Conservation (phyloP, 495 filamentous ascomycete genomes). For the Penicillium cinerascens region DNA sequence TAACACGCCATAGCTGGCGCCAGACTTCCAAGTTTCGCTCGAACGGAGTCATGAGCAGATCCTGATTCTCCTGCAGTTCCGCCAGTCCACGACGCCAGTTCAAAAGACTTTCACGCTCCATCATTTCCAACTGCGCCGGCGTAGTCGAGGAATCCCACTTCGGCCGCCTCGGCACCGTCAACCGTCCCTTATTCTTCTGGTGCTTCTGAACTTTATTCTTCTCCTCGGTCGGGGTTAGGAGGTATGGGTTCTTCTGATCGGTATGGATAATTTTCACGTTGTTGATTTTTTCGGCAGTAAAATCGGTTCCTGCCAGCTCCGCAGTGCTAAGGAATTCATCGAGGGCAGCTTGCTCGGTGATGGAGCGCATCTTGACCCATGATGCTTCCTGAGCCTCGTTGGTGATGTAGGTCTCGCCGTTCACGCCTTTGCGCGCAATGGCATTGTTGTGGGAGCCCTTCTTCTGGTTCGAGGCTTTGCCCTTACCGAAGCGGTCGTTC, state of each 20-base stretch:
- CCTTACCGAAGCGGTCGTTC: constrained; percentile 91
- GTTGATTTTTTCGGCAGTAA: constrained; percentile 97
- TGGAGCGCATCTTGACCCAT: constrained; percentile 87
- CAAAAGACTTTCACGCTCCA: constrained; percentile 77
- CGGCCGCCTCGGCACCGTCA: constrained; percentile 90
- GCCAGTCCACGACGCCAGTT: constrained; percentile 89
- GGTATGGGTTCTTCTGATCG: constrained; percentile 91
- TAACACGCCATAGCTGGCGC: constrained; percentile 97
- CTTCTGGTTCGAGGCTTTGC: constrained; percentile 70
- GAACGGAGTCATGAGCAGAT: constrained; percentile 96
- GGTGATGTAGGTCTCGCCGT: constrained; percentile 48
- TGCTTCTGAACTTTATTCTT: constrained; percentile 73
- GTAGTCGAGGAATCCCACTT: constrained; percentile 85
- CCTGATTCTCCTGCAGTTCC: constrained; percentile 86
- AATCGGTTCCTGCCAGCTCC: constrained; percentile 95
- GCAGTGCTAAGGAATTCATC: constrained; percentile 85
- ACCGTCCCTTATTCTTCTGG: constrained; percentile 63
- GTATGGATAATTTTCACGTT: constrained; percentile 97
- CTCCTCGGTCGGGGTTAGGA: constrained; percentile 87
- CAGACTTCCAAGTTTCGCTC: constrained; percentile 98
- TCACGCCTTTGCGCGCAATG: constrained; percentile 40
- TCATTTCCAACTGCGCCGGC: constrained; percentile 69
- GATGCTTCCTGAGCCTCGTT: constrained; percentile 45
- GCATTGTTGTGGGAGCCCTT: constrained; percentile 62
- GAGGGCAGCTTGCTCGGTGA: constrained; percentile 94